Conservation (phyloP, 1,284 basidiomycete genomes). For the Fistulinella cinereoalba region DNA sequence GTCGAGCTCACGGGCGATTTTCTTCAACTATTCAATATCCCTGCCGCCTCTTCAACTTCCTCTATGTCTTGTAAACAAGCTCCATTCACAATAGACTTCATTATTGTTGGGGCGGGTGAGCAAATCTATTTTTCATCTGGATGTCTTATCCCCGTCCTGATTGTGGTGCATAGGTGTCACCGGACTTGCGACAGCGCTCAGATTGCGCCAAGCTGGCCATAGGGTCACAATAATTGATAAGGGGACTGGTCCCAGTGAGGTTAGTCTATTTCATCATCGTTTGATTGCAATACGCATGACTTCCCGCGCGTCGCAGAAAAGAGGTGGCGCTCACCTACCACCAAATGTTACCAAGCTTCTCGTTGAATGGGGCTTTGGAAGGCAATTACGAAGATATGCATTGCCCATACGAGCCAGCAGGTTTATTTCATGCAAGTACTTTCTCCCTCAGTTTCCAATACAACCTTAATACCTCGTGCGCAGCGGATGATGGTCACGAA, state of each 20-base stretch:
- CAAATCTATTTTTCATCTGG: background rate
- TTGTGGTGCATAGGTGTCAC: constrained; percentile 34
- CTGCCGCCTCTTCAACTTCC: background rate
- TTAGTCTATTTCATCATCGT: constrained; percentile 3
- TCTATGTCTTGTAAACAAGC: constrained; percentile 25
- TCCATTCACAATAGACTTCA: constrained; percentile 39
- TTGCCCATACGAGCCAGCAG: constrained; percentile 25
- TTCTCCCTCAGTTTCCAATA: background rate
- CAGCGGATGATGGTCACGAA: constrained; percentile 45
- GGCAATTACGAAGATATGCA: constrained; percentile 37
- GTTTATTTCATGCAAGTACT: constrained; percentile 27
- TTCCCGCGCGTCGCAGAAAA: constrained; percentile 19
- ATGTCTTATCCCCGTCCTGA: background rate
- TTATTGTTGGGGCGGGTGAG: constrained; percentile 49
- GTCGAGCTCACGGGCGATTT: background rate
- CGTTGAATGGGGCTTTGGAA: constrained; percentile 47
- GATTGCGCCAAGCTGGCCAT: constrained; percentile 49
- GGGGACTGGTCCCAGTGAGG: constrained; percentile 26
- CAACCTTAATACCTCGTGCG: background rate
- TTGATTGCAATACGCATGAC: background rate
- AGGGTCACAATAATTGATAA: constrained; percentile 48
- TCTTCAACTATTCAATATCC: background rate
- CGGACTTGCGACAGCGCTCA: constrained; percentile 52
- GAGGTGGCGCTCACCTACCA: constrained; percentile 47
- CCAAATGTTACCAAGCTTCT: constrained; percentile 55